A percentile compares a stretch with the other conserved stretches of the same genome.
Evolutionary conservation across 441 rosid species (phyloP).

Genomic region (Corymbia citriodora): DNA sequence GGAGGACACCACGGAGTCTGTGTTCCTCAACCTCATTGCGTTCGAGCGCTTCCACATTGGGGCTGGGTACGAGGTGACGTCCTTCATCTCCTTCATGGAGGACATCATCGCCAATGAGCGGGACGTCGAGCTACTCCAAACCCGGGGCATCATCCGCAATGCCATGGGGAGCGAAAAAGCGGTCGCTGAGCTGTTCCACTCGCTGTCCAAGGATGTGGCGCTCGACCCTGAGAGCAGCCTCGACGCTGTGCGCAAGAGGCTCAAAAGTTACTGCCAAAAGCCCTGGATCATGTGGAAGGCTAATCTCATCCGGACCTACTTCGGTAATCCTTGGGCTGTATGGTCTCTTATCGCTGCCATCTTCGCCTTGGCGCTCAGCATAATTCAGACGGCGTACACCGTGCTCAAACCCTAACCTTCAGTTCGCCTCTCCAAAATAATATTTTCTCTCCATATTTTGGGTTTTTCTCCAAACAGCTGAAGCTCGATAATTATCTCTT

Average conservation of each 20-base stretch:
- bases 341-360: neutral
- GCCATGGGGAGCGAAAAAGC: neutral
- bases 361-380: neutral
- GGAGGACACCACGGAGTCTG: neutral
- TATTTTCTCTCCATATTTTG: neutral
- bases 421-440: neutral
- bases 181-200: neutral
- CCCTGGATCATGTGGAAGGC: neutral
- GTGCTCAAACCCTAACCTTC: neutral
- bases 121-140: neutral
- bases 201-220: neutral
- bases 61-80: neutral
- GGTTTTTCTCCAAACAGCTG: neutral
- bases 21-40: neutral
- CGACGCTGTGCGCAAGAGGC: neutral
- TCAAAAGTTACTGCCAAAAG: neutral
- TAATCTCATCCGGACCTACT: neutral
- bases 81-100: neutral
- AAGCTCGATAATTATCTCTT: neutral
- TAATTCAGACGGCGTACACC: neutral
- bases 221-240: neutral
- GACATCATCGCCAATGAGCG: neutral
- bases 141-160: neutral
- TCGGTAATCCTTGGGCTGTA: neutral
- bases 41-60: neutral